Base-by-base conservation (phyloP, 768 basidiomycete species). In the Rhodotorula sphaerocarpa region DNA sequence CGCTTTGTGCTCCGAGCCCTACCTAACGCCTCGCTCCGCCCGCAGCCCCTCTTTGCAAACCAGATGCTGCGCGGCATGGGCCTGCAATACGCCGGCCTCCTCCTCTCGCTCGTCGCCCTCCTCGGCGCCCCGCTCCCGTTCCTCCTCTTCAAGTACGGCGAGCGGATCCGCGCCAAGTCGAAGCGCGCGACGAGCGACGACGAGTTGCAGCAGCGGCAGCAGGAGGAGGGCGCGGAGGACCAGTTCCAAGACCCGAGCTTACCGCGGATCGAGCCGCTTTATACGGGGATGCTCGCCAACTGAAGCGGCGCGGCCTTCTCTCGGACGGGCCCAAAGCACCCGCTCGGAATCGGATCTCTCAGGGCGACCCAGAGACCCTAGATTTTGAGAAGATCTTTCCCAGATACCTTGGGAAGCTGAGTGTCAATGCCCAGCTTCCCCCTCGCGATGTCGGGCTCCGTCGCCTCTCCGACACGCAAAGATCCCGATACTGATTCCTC, bases 121-220 rank as follows among this genome's bases (percentile, higher is more conserved):
- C 59, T 61, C 50, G 64, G 54, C 25, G 31, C 56, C n/a, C 63
- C 63, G 27, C 57, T 65, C 15, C 63, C 63, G 7, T 65, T 59
- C 58, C 12, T 65, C 34, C 56, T 66, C 33, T 66, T 65, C 65
- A 50, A 50, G 45, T 56, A 60, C 54, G 65, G 59, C 52, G 65
- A 55, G 36, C 41, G 34, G 25, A 57, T 66, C 45, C 59, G 65
- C 30, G 59, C 50, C 45, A 61, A 61, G 52, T 55, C 51, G 46
- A 58, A 66, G 59, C 57, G 46, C 59, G 64, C 64, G 28, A 46
- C 54, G n/a, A 44, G 50, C 39, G 57, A 51, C 46, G 45, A 28
- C 10, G 62, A 58, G 23, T 52, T 63, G n/a, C 56, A 63, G 33
- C 27, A 50, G 28, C 30, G 59, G 21, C 46, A 36, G 36, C 27